Evolutionary conservation across 345 rosid genomes (phyloP), one percentile per base, ranked within the genome.

Genomic region (Eucalyptus albens): DNA sequence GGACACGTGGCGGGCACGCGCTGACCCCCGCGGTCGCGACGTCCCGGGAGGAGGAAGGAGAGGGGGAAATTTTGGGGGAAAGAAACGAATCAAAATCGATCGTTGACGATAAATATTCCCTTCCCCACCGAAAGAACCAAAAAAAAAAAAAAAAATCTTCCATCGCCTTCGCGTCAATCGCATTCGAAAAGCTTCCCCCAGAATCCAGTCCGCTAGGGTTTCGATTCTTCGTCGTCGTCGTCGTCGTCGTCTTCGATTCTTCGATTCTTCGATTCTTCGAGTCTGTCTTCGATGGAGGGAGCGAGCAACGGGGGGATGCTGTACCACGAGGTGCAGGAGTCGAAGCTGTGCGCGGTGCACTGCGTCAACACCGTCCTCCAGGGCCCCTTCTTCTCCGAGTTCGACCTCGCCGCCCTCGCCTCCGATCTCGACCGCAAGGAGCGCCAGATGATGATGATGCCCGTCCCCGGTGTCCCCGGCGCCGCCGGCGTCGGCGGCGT

Each of bases 271-370:
- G 69, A 12, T 12, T 6, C 33, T 29, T 29, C 33, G 69, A 60
- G 4, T 65, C 24, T 9, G 50, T 51, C 2, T 22, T 45, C 50
- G 60, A 96, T 95, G 97, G 99, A 97, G 77, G 94, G 96, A 87
- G 91, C 92, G 15, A 95, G 97, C 96, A 98, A 97, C 89, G 99
- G 98, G 44, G 99, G 99, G 89, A 97, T 98, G 95, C 90, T 98
- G 94, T 98, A 98, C 94, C 98, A 97, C 91, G 98, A 98, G 96
- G 99, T 98, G 16, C 99, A 98, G 89, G 99, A 98, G 94, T 93
- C 98, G 21, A 97, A 96, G 94, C 96, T 98, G 6, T 97, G 99
- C 94, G 99, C 99, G 40, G 99, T 98, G 31, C 99, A 98, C 95
- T 98, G 99, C 94, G 98, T 97, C 88, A 98, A 98, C 95, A 95